These are phyloP conservation scores for Nephelium lappaceum DNA, from an alignment of 345 rosid genomes.

Conservation along the genomic window DNA sequence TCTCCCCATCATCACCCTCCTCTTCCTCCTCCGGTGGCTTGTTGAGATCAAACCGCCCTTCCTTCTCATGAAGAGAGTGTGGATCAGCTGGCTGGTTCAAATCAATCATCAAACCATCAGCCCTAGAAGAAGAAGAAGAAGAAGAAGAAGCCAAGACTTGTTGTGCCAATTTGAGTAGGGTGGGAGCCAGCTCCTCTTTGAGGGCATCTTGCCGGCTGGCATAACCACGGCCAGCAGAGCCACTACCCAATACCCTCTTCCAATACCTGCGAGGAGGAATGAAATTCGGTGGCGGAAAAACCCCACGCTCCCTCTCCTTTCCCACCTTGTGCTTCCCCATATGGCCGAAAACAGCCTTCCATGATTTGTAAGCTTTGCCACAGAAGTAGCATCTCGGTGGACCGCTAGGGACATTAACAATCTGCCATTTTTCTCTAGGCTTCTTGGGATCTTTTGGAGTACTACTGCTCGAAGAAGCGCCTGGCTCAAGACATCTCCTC, in stretches of 20 bases:
- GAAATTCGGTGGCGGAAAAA: conserved; percentile 36
- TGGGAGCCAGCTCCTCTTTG: background rate
- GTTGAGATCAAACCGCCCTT: conserved; percentile 30
- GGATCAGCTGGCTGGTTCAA: conserved; percentile 8
- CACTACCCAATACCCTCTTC: background rate
- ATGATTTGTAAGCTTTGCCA: conserved; percentile 18
- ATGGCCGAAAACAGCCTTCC: conserved; percentile 47
- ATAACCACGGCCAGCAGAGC: background rate
- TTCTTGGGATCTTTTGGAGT: background rate
- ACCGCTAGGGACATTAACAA: conserved; percentile 23
- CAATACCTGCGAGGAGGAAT: conserved; percentile 1
- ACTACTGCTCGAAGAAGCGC: background rate
- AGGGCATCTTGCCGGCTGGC: too few species aligned
- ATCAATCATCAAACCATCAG: background rate
- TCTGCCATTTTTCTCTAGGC: background rate
- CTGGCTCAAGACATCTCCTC: background rate
- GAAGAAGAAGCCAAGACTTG: background rate
- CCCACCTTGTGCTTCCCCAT: conserved; percentile 30
- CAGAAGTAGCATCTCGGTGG: conserved; percentile 29
- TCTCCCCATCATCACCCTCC: too few species aligned
- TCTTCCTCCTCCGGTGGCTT: conserved; percentile 23
- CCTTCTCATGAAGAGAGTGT: too few species aligned
- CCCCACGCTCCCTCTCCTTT: conserved; percentile 24
- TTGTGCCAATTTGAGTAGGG: background rate
- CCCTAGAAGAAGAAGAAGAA: conserved; percentile 8